Base-by-base conservation (phyloP, 192 early-diverging fungal species). In the Mortierella hygrophila region DNA sequence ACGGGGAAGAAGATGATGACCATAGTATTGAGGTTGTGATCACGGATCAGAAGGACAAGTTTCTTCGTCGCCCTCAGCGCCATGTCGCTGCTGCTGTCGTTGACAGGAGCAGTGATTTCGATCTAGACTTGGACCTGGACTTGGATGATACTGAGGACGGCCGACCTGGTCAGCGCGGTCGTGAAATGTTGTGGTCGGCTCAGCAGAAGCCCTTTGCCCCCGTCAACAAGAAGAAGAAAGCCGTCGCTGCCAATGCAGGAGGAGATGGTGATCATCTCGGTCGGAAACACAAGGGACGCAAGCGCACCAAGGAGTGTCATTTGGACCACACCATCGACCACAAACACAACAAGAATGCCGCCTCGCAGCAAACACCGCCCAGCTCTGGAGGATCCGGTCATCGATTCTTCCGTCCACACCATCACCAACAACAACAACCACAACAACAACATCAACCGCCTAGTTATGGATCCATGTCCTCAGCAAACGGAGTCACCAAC, bases 181-280 rank as follows among this genome's bases (percentile, higher is more conserved):
- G 47, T 11, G 46, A 54, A 40, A 71, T 54, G 42, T 85, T 78
- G 11, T 85, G 78, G 79, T 81, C 79, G 2, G 55, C 78, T 42
- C 84, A 86, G 29, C 84, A 86, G 37, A 77, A 77, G 21, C 84
- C 84, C 8, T 86, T 86, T 35, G 84, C 84, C 15, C 84, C 84
- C 2, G 68, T 78, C 46, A 86, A 72, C 41, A 86, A 86, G 75
- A 80, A 68, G 32, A 86, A 72, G 52, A 86, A 86, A 35, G 37
- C 75, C 2, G 63, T n/a, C 3, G 32, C 55, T 29, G 79, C 18
- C 8, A 37, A 20, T 26, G 55, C 29, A 11, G 11, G 10, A 29
- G 60, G 60, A 32, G 69, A 23, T 26, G 52, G 49, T 15, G 2
- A 29, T 21, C 70, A 71, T 32, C 49, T 52, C 37, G 60, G 60